phyloP scores from a whole-genome alignment of 345 rosid species.

The Rhodamnia rubescens region DNA sequence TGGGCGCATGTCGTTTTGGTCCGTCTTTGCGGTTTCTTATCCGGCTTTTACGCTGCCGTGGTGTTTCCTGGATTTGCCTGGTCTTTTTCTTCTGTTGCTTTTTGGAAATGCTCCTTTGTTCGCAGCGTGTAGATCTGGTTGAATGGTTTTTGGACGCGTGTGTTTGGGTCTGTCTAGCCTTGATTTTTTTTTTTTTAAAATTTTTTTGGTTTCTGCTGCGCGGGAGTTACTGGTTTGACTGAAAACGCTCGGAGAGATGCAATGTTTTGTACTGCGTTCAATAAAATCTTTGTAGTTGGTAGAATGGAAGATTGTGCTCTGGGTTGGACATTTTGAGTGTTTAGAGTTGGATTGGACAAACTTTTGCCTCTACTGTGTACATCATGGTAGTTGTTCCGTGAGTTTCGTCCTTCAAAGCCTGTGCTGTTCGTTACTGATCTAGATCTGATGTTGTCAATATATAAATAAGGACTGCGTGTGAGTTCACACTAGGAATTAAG shows the following conservation, averaged over 20 bases:
- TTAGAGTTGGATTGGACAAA: not conserved
- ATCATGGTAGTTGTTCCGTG: slow-evolving; percentile 1
- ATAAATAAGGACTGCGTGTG: not conserved
- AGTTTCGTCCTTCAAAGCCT: not conserved
- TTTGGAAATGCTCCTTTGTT: not conserved
- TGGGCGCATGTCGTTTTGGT: not conserved
- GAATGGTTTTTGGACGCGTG: not conserved
- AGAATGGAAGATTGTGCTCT: not conserved
- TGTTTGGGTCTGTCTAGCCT: not conserved
- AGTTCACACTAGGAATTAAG: not conserved
- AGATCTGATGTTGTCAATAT: not conserved
- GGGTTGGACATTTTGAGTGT: not conserved
- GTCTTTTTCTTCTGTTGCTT: not conserved
- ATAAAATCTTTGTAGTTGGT: not conserved
- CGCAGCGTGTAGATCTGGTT: not conserved
- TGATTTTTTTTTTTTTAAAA: not conserved
- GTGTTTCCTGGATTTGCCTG: not conserved
- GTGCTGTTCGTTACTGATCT: not conserved
- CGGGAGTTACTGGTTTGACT: not conserved
- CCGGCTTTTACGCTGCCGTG: not conserved
- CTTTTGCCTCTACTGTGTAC: not conserved
- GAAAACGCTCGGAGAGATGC: not conserved
- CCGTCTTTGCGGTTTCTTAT: not conserved
- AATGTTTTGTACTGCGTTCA: not conserved
- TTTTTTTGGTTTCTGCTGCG: not conserved